A percentile compares a stretch with the other conserved stretches of the same genome.
phyloP scores from a whole-genome alignment of 2,329 filamentous ascomycete species.

The Monilinia fructicola region DNA sequence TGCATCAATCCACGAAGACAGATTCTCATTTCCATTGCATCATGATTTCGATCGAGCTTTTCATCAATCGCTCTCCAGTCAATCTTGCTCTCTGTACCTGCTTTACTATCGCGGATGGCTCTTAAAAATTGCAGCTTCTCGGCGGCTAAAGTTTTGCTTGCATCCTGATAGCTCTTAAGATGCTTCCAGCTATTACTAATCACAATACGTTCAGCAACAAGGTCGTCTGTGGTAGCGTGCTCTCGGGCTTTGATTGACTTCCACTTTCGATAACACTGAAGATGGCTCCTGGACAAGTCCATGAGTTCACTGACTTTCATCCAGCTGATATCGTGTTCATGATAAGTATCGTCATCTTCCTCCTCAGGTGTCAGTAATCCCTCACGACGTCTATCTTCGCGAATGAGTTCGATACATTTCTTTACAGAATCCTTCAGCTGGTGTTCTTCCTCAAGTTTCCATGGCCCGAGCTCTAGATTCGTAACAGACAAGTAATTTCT shows the following conservation, averaged over 20 bases:
- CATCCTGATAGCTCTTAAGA: constrained; percentile 47
- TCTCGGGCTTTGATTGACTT: constrained; percentile 47
- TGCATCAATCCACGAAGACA: constrained; percentile 37
- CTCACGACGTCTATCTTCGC: constrained; percentile 40
- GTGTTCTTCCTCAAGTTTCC: constrained; percentile 60
- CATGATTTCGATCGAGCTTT: constrained; percentile 44
- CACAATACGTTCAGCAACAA: constrained; percentile 23
- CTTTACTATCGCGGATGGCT: constrained; percentile 47
- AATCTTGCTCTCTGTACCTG: constrained; percentile 48
- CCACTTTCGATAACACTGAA: constrained; percentile 71
- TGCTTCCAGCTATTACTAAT: constrained; percentile 45
- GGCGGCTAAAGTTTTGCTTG: constrained; percentile 45
- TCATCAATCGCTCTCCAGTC: constrained; percentile 51
- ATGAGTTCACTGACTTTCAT: constrained; percentile 61
- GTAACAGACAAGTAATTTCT: constrained; percentile 64
- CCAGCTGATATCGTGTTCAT: constrained; percentile 63
- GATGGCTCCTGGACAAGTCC: constrained; percentile 58
- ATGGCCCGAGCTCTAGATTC: constrained; percentile 52
- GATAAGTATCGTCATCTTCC: constrained; percentile 39
- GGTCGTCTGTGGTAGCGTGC: constrained; percentile 29
- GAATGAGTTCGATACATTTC: constrained; percentile 52
- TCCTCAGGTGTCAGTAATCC: constrained; percentile 38
- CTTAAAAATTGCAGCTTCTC: constrained; percentile 49
- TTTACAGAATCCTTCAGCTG: constrained; percentile 48
- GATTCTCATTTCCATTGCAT: constrained; percentile 34